Conservation (phyloP, 768 basidiomycete genomes). For the Boletales sp. region DNA sequence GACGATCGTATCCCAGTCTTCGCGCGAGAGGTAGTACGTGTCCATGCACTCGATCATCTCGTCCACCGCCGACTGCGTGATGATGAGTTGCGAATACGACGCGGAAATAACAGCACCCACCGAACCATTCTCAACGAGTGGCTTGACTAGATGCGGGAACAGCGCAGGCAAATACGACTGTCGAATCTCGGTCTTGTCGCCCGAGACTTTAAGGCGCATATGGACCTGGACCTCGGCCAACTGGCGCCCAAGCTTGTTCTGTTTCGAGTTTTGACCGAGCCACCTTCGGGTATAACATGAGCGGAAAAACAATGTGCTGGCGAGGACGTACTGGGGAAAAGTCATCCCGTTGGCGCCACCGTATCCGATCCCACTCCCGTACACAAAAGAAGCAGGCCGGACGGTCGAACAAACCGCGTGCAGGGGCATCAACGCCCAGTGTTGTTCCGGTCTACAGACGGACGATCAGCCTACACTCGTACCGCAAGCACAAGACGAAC, state of each 20-base stretch:
- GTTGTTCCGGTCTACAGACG: slow-evolving; percentile 76
- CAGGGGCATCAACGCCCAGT: slow-evolving; percentile 92
- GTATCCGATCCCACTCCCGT: slow-evolving; percentile 66
- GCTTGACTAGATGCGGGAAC: slow-evolving; percentile 74
- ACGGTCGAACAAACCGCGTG: slow-evolving; percentile 92
- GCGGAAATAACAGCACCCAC: too few species aligned
- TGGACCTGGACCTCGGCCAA: slow-evolving; percentile 89
- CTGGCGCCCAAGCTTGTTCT: slow-evolving; percentile 73
- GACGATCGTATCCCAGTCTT: slow-evolving; percentile 96
- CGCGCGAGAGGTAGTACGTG: slow-evolving; percentile 87
- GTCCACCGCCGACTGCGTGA: slow-evolving; percentile 62
- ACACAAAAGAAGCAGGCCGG: slow-evolving; percentile 79
- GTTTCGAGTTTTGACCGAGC: slow-evolving; percentile 97
- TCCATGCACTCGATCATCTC: slow-evolving; percentile 89
- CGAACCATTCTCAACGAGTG: slow-evolving; percentile 67
- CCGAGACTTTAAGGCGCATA: slow-evolving; percentile 93
- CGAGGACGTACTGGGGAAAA: slow-evolving; percentile 75
- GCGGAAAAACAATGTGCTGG: not conserved
- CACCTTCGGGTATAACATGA: slow-evolving; percentile 57
- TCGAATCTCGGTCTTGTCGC: slow-evolving; percentile 85
- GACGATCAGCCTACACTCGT: not conserved
- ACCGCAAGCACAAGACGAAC: slow-evolving; percentile 38
- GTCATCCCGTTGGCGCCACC: slow-evolving; percentile 63
- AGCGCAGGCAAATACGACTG: slow-evolving; percentile 90
- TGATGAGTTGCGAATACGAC: too few species aligned